Conservation (phyloP, 2,329 filamentous ascomycete genomes). For the Diaporthe amygdali region DNA sequence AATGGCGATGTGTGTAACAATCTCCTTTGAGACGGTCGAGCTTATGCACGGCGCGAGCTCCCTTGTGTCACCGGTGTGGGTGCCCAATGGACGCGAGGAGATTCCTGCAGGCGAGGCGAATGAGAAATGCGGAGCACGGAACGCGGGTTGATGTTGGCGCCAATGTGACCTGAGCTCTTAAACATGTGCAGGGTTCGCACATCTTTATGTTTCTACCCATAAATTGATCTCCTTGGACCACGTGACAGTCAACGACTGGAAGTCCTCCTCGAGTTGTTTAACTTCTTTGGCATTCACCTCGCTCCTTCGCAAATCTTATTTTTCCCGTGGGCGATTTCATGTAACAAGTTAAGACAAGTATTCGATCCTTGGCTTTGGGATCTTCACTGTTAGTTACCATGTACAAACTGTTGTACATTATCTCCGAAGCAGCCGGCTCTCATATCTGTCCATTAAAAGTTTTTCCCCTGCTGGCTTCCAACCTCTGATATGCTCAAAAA, state of each 20-base stretch:
- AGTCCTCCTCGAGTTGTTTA: neutral
- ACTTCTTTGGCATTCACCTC: neutral
- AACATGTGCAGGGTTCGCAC: neutral
- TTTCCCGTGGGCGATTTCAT: no score
- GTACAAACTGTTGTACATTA: no score
- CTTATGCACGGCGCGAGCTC: no score
- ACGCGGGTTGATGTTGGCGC: neutral
- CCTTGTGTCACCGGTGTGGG: neutral
- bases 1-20: neutral
- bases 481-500: no score
- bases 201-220: neutral
- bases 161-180: neutral
- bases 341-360: no score
- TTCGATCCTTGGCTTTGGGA: no score
- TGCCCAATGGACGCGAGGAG: neutral
- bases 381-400: no score
- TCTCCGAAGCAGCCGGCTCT: no score
- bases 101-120: neutral
- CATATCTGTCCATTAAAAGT: no score
- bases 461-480: no score
- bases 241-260: neutral
- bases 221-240: neutral
- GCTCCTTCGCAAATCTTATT: neutral
- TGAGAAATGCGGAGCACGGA: neutral
- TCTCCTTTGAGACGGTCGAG: neutral